Evolutionary conservation across 129 eudicot species (phyloP), one percentile per base, ranked within the genome.

Genomic region (Lactuca sativa): DNA sequence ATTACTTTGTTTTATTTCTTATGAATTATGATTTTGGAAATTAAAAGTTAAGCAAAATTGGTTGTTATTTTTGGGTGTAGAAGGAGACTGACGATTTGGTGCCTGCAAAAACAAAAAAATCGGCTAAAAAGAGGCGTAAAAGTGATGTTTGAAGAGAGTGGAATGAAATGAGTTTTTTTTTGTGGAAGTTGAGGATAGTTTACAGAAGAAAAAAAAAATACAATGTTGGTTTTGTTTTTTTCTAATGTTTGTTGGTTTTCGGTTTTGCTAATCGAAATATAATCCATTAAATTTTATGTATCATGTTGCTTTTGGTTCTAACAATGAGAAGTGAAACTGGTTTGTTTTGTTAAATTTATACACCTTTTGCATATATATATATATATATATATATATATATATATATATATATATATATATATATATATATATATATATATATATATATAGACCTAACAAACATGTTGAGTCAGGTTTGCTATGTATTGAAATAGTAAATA

Each of bases 121-220:
- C 81, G 16, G 78, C 83, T 32, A 81, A 86, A 83, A 90, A 81
- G 82, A 86, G 73, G 52, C 78, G 82, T 30, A 79, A 83, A 78
- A 81, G 60, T 53, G 78, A 69, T 12, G 57, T 38, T 15, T 82
- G 77, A 88, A 53, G 72, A 59, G 51, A 44, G 51, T 44, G 51
- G 10, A 44, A 4, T 56, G 17, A 12, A 41, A 16, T 25, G 4
- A 4, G 12, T 1, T 6, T 48, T 15, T 33, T 33, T 55, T 31
- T 66, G 61, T 14, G 6, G 47, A 18, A 51, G 63, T 48, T 6
- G 32, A 64, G 49, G 31, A 57, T 80, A 58, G 21, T 56, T 52
- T 25, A 73, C 62, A 52, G 60, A 32, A 65, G 47, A 44, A 12
- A 40, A 65, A 56, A 44, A 12, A 40, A 41, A 70, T 60, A 21